These are phyloP conservation scores for Fusarium armeniacum DNA, from an alignment of 2,329 filamentous ascomycete genomes.

Conservation along the genomic window DNA sequence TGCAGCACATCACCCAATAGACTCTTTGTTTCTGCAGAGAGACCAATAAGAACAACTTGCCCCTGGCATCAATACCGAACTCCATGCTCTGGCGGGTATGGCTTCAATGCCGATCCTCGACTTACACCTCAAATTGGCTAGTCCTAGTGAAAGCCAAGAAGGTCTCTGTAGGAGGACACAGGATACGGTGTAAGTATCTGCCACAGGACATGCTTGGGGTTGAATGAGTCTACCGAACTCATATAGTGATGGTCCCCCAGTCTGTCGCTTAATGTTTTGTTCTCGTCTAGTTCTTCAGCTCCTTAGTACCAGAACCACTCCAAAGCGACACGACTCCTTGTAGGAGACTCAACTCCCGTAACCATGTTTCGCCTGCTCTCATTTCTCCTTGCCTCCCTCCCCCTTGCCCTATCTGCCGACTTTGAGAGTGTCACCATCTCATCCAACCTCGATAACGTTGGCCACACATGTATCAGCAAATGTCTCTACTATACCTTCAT, in stretches of 20 bases:
- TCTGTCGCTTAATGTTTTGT: not conserved
- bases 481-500: slow-evolving; percentile 39
- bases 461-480: slow-evolving; percentile 42
- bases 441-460: slow-evolving; percentile 21
- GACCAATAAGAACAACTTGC: slow-evolving; percentile 29
- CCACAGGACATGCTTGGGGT: slow-evolving; percentile 4
- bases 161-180: not conserved
- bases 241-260: slow-evolving; percentile 22
- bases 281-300: not conserved
- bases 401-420: slow-evolving; percentile 16
- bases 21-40: slow-evolving; percentile 6
- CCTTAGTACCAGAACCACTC: not conserved
- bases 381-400: slow-evolving; percentile 20
- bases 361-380: slow-evolving; percentile 31
- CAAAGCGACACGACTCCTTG: not conserved
- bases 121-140: slow-evolving; percentile 19
- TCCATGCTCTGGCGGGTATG: slow-evolving; percentile 21
- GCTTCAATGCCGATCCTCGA: slow-evolving; percentile 10
- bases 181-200: slow-evolving; percentile 19
- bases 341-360: not conserved
- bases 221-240: not conserved
- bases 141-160: not conserved
- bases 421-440: slow-evolving; percentile 42
- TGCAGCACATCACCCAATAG: slow-evolving; percentile 22
- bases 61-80: slow-evolving; percentile 33